A percentile compares a stretch with the other conserved stretches of the same genome.
phyloP scores from a whole-genome alignment of 2,329 filamentous ascomycete species.

The Colletotrichum graminicola region DNA sequence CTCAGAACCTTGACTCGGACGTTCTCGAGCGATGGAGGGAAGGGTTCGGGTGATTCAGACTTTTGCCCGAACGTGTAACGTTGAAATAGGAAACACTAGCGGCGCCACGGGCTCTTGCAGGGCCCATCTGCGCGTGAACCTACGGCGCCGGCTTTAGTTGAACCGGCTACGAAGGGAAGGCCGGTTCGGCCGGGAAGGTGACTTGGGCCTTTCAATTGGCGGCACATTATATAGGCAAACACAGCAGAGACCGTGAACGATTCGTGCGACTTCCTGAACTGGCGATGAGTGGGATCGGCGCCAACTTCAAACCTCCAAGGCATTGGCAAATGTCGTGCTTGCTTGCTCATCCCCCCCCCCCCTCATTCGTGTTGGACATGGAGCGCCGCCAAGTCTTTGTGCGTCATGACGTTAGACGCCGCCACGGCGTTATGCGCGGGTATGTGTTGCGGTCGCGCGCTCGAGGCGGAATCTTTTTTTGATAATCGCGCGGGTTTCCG shows the following conservation, averaged over 20 bases:
- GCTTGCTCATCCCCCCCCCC: not conserved
- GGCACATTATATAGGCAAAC: conserved; percentile 34
- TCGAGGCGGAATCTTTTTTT: not conserved
- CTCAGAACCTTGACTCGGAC: not conserved
- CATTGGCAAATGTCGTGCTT: not conserved
- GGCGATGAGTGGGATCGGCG: not conserved
- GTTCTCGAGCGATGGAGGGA: not conserved
- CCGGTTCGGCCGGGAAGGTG: no score
- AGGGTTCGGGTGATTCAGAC: not conserved
- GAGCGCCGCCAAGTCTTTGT: not conserved
- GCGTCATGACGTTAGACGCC: not conserved
- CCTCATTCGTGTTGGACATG: conserved; percentile 6
- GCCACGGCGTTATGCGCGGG: not conserved
- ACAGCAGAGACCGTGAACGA: conserved; percentile 40
- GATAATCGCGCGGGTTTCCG: not conserved
- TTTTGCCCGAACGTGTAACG: not conserved
- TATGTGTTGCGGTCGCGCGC: not conserved
- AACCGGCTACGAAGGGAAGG: not conserved
- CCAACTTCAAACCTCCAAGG: not conserved
- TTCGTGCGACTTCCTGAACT: conserved; percentile 6
- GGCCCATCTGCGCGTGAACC: not conserved
- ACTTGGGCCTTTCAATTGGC: not conserved
- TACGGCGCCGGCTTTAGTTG: not conserved
- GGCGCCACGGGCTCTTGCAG: conserved; percentile 10
- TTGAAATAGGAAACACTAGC: not conserved